Base-by-base conservation (phyloP, 2,329 filamentous ascomycete species). In the Microdochium paspali region DNA sequence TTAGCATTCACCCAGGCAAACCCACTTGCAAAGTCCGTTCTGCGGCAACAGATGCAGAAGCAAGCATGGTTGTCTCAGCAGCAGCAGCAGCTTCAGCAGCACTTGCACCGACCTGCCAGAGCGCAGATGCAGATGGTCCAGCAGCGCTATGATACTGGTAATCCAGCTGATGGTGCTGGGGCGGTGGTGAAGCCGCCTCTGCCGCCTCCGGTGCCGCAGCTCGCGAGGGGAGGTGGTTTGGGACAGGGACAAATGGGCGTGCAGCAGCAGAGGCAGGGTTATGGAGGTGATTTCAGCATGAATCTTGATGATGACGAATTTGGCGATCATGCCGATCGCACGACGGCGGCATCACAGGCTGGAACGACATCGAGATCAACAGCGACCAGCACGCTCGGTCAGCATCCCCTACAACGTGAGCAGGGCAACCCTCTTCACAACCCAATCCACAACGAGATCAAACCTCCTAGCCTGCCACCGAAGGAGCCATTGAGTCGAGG, bases 11-110 rank as follows among this genome's bases (percentile, higher is more conserved):
- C 15, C 15, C 35, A 40, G 35, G 35, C 35, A 4, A 40, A 40
- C 18, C 35, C 35, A 18, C 35, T 40, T 9, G 35, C 35, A 3
- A 40, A 40, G 18, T 40, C 35, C 5, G 35, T 40, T 20, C 35
- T 40, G 35, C 35, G 35, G 35, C 35, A 40, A 12, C 35, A 40
- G 35, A 40, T 40, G 35, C 35, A 40, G 35, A 40, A 40, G 35
- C 35, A 40, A 20, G 13, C 15, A 20, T 40, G 35, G 35, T 20
- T 40, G n/a, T 40, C 35, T 3, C 35, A 40, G 35, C 35, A 40
- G 35, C 35, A 40, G 35, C 12, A 7, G 15, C 15, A 21, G 35
- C 35, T 40, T 20, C 35, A 40, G 35, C 13, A 40, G 35, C 35
- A 40, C 12, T 20, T 18, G 35, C 35, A 40, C 13, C 35, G 6